Base-by-base conservation (phyloP, 805 yeast species). In the Candida corydali region DNA sequence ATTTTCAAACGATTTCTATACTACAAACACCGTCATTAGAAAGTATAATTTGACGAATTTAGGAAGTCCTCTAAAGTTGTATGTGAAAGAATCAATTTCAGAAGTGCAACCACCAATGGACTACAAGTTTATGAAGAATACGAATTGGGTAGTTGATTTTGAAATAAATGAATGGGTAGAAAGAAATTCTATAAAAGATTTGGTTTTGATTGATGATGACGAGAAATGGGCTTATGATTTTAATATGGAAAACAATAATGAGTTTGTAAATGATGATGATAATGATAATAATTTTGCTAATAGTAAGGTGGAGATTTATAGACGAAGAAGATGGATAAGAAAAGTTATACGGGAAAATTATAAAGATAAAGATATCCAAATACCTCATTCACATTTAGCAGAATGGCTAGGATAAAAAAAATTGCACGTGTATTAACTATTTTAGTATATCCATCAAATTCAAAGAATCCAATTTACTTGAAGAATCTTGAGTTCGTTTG, bases 151-250 rank as follows among this genome's bases (percentile, higher is more conserved):
- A 8, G 51, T 85, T 32, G 95, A 86, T 55, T 65, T 80, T 32
- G 62, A 72, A 14, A 86, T 87, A 0, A 59, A 63, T 17, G 56
- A 49, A 2, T 86, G 95, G 95, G 85, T 80, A 6, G 57, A 58
- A 30, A 51, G 58, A 2, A 70, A 75, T 36, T 61, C 73, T 34
- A 59, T 82, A 10, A 40, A 49, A 19, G 81, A 75, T 39, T 57
- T 76, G 30, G 77, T 82, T 11, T 69, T 66, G 15, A 66, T 84
- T 15, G 94, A 86, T 58, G 64, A 74, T 19, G 88, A 79, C 38
- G 84, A 82, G 27, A 86, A 86, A 56, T 86, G 95, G 95, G 91
- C 85, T 14, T 86, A 86, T 54, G 95, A 86, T 55, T 52, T 57
- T 26, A 53, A 54, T n/a, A 47, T 38, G 15, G 54, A 49, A 37